Evolutionary conservation across 1,284 basidiomycete genomes (phyloP), one percentile per base, ranked within the genome.

Genomic region (Thecaphora frezii): DNA sequence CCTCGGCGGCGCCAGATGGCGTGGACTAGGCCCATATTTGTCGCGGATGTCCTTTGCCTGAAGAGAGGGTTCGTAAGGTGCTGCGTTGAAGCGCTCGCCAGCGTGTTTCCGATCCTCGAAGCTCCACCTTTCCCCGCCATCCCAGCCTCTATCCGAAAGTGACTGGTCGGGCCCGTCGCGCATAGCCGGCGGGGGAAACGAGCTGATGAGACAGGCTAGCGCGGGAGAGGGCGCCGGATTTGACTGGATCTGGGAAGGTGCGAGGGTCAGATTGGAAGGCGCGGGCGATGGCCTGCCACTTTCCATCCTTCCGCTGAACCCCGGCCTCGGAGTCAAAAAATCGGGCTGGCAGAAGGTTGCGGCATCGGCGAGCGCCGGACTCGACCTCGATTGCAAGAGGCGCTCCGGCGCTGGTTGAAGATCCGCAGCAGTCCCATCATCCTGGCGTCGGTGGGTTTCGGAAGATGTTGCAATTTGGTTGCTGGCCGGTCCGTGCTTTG

Each of bases 161-260:
- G 33, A 54, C 49, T 8, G 38, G 46, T 10, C 16, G 1, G 47
- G 14, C 8, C 19, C 25, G 16, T 43, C 54, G 5, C 58, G 53
- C 5, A 40, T 46, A 14, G 30, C 51, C 0, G 62, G 62, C 1
- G 57, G 51, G 5, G 62, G 62, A 19, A 65, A 65, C 9, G 57
- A 59, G 51, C 54, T 65, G 45, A 65, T 65, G 30, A 65, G 62
- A 19, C 53, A 52, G 24, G 45, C 57, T 5, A 60, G 51, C 18
- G 62, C 62, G 16, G 62, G 62, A 13, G 62, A 65, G 18, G 54
- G 43, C 1, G 41, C 22, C 9, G 45, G 44, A 14, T 36, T 36
- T 14, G 16, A 28, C 28, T 36, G 33, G 16, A 18, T 14, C 12
- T 36, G 16, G 33, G 5, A 14, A 14, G 33, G 33, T 3, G 33